These are phyloP conservation scores for Arthroderma uncinatum DNA, from an alignment of 2,329 filamentous ascomycete species.

Conservation along the genomic window DNA sequence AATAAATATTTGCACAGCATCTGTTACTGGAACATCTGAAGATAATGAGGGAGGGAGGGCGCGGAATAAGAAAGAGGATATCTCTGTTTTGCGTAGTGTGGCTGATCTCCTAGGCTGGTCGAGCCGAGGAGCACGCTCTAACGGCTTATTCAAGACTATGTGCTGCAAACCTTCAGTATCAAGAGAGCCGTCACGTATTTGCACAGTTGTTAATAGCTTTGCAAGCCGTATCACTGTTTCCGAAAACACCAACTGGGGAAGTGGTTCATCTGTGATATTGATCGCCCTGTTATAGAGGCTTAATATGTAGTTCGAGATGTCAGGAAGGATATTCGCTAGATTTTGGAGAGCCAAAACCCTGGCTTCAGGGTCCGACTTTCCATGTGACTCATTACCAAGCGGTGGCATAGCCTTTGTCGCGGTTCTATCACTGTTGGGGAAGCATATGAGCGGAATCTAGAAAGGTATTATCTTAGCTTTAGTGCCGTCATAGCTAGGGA, in stretches of 20 bases:
- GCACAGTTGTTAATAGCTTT: conserved; percentile 42
- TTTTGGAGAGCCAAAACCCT: conserved; percentile 38
- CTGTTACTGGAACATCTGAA: conserved; percentile 57
- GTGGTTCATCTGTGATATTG: conserved; percentile 42
- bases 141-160: conserved; percentile 45
- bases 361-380: conserved; percentile 38
- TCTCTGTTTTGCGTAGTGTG: conserved; percentile 49
- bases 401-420: conserved; percentile 33
- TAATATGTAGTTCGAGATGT: conserved; percentile 46
- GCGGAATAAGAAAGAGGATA: conserved; percentile 54
- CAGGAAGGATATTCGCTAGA: conserved; percentile 44
- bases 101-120: conserved; percentile 28
- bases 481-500: background rate
- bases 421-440: conserved; percentile 40
- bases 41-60: conserved; percentile 55
- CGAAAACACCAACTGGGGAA: conserved; percentile 45
- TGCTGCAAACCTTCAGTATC: conserved; percentile 45
- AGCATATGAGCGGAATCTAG: conserved; percentile 45
- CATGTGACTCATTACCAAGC: conserved; percentile 27
- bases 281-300: conserved; percentile 44
- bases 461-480: no score
- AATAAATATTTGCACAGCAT: conserved; percentile 67
- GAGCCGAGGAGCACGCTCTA: conserved; percentile 25
- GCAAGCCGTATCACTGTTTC: conserved; percentile 47
- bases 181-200: conserved; percentile 41